A percentile compares a stretch with the other conserved stretches of the same genome.
These are phyloP conservation scores for Agaricus sinodeliciosus DNA, from an alignment of 768 basidiomycete species.

Conservation along the genomic window DNA sequence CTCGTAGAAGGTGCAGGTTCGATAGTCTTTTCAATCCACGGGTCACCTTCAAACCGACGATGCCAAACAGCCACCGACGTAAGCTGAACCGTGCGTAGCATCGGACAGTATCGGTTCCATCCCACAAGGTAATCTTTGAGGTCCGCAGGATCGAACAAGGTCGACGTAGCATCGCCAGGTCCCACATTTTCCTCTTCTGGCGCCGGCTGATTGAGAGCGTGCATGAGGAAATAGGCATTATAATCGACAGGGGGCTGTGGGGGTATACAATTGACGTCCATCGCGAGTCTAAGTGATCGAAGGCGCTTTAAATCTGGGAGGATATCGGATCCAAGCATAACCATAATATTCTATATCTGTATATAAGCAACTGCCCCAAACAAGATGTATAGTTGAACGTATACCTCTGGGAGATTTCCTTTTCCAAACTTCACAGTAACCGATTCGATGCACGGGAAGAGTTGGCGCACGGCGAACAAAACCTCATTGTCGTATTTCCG, in stretches of 20 bases:
- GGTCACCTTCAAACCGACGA: slow-evolving; percentile 22
- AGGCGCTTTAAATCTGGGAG: slow-evolving; percentile 19
- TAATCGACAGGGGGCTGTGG: slow-evolving; percentile 7
- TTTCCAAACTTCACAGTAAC: slow-evolving; percentile 20
- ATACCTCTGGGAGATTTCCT: slow-evolving; percentile 19
- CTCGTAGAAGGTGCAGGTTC: slow-evolving; percentile 1
- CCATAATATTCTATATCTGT: slow-evolving; percentile 19
- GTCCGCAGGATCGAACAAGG: slow-evolving; percentile 7
- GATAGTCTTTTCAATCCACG: slow-evolving; percentile 14
- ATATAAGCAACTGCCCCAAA: not conserved
- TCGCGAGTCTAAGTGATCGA: slow-evolving; percentile 18
- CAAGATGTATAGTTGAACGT: not conserved
- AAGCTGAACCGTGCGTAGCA: slow-evolving; percentile 22
- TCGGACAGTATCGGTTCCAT: slow-evolving; percentile 26
- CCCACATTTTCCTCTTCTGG: slow-evolving; percentile 6
- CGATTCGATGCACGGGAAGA: slow-evolving; percentile 17
- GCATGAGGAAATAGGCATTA: slow-evolving; percentile 9
- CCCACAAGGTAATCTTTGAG: slow-evolving; percentile 24
- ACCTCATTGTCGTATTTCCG: slow-evolving; percentile 24
- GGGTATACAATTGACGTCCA: slow-evolving; percentile 12
- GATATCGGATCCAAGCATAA: slow-evolving; percentile 23
- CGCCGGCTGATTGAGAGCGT: slow-evolving; percentile 4
- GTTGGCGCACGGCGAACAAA: slow-evolving; percentile 20
- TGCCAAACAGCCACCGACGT: slow-evolving; percentile 16
- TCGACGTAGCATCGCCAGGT: slow-evolving; percentile 1